These are phyloP conservation scores for Sporothrix luriei DNA, from an alignment of 2,329 filamentous ascomycete species.

Conservation along the genomic window DNA sequence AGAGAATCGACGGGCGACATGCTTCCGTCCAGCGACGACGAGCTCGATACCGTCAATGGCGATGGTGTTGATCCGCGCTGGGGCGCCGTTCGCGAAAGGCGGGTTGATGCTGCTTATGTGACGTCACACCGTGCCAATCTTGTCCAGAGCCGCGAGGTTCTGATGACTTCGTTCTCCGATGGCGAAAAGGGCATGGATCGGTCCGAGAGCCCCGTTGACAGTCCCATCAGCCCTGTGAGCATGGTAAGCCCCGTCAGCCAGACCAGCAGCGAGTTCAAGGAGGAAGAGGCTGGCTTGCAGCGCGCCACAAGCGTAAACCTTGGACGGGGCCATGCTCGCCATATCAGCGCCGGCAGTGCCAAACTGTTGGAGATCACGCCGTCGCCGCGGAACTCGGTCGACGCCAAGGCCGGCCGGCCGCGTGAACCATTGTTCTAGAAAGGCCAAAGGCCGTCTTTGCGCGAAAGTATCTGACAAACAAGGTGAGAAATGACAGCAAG, in stretches of 20 bases:
- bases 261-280: conserved; percentile 38
- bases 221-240: conserved; percentile 30
- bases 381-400: conserved; percentile 57
- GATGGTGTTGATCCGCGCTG: conserved; percentile 48
- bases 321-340: conserved; percentile 65
- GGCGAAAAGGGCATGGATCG: conserved; percentile 43
- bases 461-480: background rate
- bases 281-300: conserved; percentile 51
- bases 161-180: conserved; percentile 50
- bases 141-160: conserved; percentile 57
- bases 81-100: conserved; percentile 43
- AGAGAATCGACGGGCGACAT: conserved; percentile 54
- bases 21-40: conserved; percentile 62
- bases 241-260: conserved; percentile 30
- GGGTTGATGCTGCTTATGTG: conserved; percentile 63
- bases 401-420: conserved; percentile 45
- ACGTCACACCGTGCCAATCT: conserved; percentile 44
- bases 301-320: conserved; percentile 73
- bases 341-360: conserved; percentile 77
- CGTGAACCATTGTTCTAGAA: conserved; percentile 28
- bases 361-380: conserved; percentile 70
- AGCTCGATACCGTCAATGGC: conserved; percentile 37
- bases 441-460: background rate
- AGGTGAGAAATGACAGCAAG: background rate
- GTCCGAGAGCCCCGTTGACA: conserved; percentile 28